Base-by-base conservation (phyloP, 768 basidiomycete genomes). In the Leucogyrophana mollusca region DNA sequence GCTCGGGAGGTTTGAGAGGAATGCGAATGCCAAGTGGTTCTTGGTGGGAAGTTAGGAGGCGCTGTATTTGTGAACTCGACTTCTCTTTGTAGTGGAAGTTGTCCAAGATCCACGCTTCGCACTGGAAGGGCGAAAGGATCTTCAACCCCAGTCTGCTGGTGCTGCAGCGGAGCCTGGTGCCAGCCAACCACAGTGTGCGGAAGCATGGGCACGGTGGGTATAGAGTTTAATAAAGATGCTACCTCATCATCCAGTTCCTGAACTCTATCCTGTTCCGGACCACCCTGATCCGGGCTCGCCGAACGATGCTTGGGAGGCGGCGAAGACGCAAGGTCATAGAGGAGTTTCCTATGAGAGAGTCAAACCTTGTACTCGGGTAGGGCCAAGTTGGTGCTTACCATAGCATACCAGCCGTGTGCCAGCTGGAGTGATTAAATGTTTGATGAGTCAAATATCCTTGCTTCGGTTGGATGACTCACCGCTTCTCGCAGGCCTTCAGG, bases 291-390 rank as follows among this genome's bases (percentile, higher is more conserved):
- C 13, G 62, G 72, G 4, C 74, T 66, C 0, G 64, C 56, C 3
- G 82, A 79, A 42, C 76, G 79, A 0, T 72, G 57, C 40, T 76
- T 72, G 2, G 86, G 86, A 4, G 87, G 70, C 0, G 85, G 86
- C 1, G 87, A 70, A 18, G 76, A 82, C 3, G 86, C 83, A 1
- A 89, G 69, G 52, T 89, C 85, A 52, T 80, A 87, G n/a, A 88
- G 64, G 34, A 89, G 77, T 54, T 87, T 84, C 85, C 86, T 87
- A 49, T 9, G 36, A 27, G 33, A 22, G 39, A 17, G 17, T 11
- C 25, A 23, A 4, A 36, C 33, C n/a, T 9, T 10, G 16, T 17
- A 41, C 32, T 4, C 16, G 9, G 1, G 20, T 41, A n/a, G 2
- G n/a, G 27, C 16, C n/a, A 11, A 38, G 33, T 17, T 24, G 16